phyloP scores from a whole-genome alignment of 1,139 yeast species.

The Lodderomyces beijingensis region DNA sequence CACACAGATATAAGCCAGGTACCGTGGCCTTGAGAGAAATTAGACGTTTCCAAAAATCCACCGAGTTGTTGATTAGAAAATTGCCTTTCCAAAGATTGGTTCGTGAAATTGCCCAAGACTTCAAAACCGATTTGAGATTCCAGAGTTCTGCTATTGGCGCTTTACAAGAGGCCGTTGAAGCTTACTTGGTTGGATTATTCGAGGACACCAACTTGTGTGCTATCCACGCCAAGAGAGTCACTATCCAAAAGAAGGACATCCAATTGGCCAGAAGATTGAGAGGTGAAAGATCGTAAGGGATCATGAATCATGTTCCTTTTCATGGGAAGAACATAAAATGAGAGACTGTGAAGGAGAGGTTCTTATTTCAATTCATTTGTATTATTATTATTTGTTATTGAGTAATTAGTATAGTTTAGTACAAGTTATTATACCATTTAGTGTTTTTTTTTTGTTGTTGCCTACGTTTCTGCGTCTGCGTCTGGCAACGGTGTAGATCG shows the following conservation, averaged over 20 bases:
- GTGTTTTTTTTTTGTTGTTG: no score
- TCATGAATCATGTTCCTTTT: neutral
- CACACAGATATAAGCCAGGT: conserved; percentile 55
- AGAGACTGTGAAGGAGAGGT: neutral
- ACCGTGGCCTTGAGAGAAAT: conserved; percentile 54
- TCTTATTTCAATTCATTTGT: conserved; percentile 1
- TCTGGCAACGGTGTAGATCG: no score
- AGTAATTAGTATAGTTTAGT: neutral
- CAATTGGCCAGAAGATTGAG: conserved; percentile 53
- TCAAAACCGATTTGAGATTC: conserved; percentile 49
- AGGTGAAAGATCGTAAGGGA: conserved; percentile 82
- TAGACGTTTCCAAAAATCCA: conserved; percentile 51
- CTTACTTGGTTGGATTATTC: conserved; percentile 47
- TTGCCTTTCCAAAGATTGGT: conserved; percentile 50
- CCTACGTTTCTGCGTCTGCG: no score
- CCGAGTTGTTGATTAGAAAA: conserved; percentile 49
- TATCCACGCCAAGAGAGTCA: conserved; percentile 52
- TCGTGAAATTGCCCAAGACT: conserved; percentile 48
- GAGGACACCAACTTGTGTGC: conserved; percentile 54
- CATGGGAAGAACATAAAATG: neutral
- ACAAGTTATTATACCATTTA: no score
- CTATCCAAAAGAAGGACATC: conserved; percentile 51
- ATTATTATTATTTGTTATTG: conserved; percentile 1
- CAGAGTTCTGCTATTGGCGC: conserved; percentile 52
- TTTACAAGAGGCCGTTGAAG: conserved; percentile 52